A percentile compares a stretch with the other conserved stretches of the same genome.
These are phyloP conservation scores for Globisporangium alternatum DNA, from an alignment of 352 stramenopile genomes.

Conservation along the genomic window DNA sequence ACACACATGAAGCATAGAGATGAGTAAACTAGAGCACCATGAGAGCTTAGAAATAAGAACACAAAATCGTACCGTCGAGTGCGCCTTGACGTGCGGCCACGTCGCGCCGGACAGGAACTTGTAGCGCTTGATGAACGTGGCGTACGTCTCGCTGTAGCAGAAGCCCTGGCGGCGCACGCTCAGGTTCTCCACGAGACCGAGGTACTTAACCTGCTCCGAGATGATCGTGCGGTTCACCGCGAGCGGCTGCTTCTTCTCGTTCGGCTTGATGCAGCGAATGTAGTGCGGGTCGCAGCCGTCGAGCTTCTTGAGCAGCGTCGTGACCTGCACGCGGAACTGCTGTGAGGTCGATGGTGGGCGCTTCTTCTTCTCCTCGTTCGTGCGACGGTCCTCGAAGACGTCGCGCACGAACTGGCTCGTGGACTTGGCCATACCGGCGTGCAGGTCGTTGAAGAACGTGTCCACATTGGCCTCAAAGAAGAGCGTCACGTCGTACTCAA, in stretches of 20 bases:
- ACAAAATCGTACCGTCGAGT: slow-evolving; percentile 41
- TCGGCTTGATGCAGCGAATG: slow-evolving; percentile 91
- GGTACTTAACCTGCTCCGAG: slow-evolving; percentile 72
- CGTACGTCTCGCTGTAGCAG: slow-evolving; percentile 82
- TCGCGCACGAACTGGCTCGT: slow-evolving; percentile 72
- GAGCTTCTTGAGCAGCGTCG: slow-evolving; percentile 79
- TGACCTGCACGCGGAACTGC: slow-evolving; percentile 80
- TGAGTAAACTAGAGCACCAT: background rate
- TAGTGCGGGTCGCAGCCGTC: slow-evolving; percentile 89
- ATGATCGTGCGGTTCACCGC: slow-evolving; percentile 66
- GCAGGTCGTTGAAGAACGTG: slow-evolving; percentile 83
- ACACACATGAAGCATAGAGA: background rate
- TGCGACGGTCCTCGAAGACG: slow-evolving; percentile 78
- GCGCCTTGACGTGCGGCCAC: slow-evolving; percentile 56
- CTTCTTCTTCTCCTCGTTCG: slow-evolving; percentile 80
- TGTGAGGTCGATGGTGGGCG: slow-evolving; percentile 79
- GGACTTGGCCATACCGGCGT: slow-evolving; percentile 68
- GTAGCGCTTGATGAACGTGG: slow-evolving; percentile 82
- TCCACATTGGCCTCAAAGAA: slow-evolving; percentile 87
- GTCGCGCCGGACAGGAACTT: slow-evolving; percentile 80
- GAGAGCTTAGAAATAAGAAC: background rate
- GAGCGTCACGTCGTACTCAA: slow-evolving; percentile 82
- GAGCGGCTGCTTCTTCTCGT: slow-evolving; percentile 83
- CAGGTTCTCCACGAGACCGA: slow-evolving; percentile 82
- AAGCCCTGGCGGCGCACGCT: slow-evolving; percentile 83